Evolutionary conservation across 345 rosid genomes (phyloP), one percentile per base, ranked within the genome.

Genomic region (Cardamine resedifolia): DNA sequence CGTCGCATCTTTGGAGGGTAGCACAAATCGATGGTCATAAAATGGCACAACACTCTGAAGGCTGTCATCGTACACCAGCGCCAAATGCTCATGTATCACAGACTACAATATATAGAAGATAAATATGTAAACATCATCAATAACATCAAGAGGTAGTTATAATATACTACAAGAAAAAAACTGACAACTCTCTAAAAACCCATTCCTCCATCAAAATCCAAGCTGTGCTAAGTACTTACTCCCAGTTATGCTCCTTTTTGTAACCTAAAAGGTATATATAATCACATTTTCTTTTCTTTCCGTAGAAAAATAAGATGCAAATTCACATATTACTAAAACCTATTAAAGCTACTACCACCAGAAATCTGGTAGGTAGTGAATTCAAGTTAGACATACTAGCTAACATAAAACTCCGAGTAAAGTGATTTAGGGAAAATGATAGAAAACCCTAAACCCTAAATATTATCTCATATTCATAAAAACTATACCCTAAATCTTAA

Each of bases 51-150:
- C 98, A 77, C 88, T 89, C 87, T 94, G 98, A 79, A 94, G 87
- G 89, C 96, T 85, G 88, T 94, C 98, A 78, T 94, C 91, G 87
- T 87, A 89, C 52, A 94, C 98, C 73, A 94, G 82, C 18, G 98
- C 98, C 91, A 94, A 78, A 70, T 88, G 74, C 85, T 94, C 97
- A 41, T 89, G 97, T 79, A 89, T 88, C 84, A 91, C 96, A 58
- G 95, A 77, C 98, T 94, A 79, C 66, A 77, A 79, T n/a, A n/a
- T n/a, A n/a, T 65, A 52, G 80, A 58, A 77, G 24, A 80, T 79
- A 80, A 56, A 34, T 41, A 28, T 58, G 44, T 18, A 55, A 59
- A 58, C 56, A 72, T 79, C 60, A 80, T 27, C 78, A 72, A 72
- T 19, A 70, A 47, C 24, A 15, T n/a, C 28, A 33, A 65, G 48